Conservation (phyloP, 495 filamentous ascomycete genomes). For the Penicillium dipodomyicola region DNA sequence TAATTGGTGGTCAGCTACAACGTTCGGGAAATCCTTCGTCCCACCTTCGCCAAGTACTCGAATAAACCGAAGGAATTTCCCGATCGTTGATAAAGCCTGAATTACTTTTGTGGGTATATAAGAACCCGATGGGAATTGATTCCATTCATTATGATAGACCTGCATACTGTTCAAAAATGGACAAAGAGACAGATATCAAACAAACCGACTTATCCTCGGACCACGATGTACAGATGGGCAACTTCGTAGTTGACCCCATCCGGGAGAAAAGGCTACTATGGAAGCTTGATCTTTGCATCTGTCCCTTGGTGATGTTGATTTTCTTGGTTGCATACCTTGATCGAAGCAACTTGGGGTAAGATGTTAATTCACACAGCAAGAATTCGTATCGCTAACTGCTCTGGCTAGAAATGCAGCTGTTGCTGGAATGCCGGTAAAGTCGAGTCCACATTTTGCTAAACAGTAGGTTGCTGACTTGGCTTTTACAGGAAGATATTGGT, state of each 20-base stretch:
- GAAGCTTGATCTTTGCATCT: constrained; percentile 21
- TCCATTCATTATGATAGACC: background rate
- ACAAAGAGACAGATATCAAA: constrained; percentile 13
- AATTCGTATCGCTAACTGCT: background rate
- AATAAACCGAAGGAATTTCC: constrained; percentile 18
- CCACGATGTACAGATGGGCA: constrained; percentile 17
- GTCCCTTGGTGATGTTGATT: constrained; percentile 16
- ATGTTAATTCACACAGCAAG: background rate
- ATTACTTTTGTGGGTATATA: background rate
- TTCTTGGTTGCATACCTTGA: constrained; percentile 18
- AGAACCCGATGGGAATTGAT: background rate
- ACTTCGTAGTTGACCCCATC: constrained; percentile 11
- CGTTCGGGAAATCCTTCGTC: constrained; percentile 9
- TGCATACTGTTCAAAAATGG: constrained; percentile 1
- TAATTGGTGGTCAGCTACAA: background rate
- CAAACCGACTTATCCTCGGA: constrained; percentile 10
- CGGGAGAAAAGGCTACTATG: constrained; percentile 14
- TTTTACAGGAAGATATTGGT: constrained; percentile 17
- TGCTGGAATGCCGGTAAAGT: constrained; percentile 18
- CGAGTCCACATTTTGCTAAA: background rate
- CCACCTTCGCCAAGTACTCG: constrained; percentile 2
- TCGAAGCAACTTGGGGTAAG: constrained; percentile 21
- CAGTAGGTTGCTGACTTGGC: background rate
- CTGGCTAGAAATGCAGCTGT: constrained; percentile 16
- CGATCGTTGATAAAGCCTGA: constrained; percentile 6